Evolutionary conservation across 2,329 filamentous ascomycete species (phyloP).

Genomic region (Lasiodiplodia theobromae): DNA sequence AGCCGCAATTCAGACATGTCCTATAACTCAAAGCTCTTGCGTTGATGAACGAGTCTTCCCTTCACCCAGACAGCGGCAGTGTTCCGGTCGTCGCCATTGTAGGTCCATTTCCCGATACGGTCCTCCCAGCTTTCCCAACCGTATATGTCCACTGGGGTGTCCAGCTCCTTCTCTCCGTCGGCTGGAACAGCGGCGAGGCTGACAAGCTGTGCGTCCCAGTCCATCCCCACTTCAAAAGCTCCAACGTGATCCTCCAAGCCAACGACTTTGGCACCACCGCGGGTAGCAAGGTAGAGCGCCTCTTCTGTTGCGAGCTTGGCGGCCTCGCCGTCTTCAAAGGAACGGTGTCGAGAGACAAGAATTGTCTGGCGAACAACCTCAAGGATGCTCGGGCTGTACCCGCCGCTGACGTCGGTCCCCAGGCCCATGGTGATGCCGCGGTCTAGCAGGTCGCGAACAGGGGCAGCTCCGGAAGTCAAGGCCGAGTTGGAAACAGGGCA

Average conservation of each 20-base stretch:
- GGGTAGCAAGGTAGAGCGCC: conserved; percentile 82
- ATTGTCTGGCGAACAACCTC: conserved; percentile 83
- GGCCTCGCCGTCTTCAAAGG: conserved; percentile 57
- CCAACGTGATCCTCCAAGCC: conserved; percentile 77
- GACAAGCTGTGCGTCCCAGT: conserved; percentile 90
- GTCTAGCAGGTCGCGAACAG: conserved; percentile 76
- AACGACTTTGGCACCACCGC: conserved; percentile 84
- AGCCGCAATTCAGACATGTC: not conserved
- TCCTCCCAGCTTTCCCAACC: conserved; percentile 92
- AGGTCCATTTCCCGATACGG: conserved; percentile 91
- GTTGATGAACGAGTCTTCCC: conserved; percentile 58
- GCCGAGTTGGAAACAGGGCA: conserved; percentile 88
- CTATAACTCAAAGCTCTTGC: conserved; percentile 14
- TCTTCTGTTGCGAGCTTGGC: conserved; percentile 84
- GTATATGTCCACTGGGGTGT: conserved; percentile 83
- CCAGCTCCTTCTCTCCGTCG: conserved; percentile 36
- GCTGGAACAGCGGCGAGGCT: conserved; percentile 59
- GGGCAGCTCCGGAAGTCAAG: conserved; percentile 79
- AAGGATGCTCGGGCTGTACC: conserved; percentile 81
- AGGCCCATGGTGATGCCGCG: conserved; percentile 80
- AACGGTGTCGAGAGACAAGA: conserved; percentile 76
- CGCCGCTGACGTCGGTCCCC: conserved; percentile 90
- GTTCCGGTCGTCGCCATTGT: conserved; percentile 91
- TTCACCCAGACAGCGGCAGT: conserved; percentile 88
- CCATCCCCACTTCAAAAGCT: conserved; percentile 83